Evolutionary conservation across 805 yeast species (phyloP).

Genomic region (Teunomyces cretensis): DNA sequence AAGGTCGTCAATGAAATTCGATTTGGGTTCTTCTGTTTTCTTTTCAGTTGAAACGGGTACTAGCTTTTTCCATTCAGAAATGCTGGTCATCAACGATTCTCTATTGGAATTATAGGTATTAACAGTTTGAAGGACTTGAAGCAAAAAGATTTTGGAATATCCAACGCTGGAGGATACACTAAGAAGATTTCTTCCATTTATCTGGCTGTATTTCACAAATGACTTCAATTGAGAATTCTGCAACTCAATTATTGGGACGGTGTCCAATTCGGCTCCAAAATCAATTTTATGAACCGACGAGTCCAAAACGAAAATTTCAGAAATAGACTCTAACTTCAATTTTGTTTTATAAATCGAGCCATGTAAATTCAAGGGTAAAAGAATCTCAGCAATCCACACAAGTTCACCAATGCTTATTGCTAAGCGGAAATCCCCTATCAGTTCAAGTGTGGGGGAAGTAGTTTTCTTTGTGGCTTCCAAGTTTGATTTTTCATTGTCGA

Average conservation of each 20-base stretch:
- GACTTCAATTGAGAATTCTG: slow-evolving; percentile 27
- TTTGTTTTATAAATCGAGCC: slow-evolving; percentile 18
- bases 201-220: slow-evolving; percentile 12
- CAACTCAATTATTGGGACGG: slow-evolving; percentile 18
- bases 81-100: slow-evolving; percentile 7
- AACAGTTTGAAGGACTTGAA: slow-evolving; percentile 20
- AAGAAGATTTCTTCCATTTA: slow-evolving; percentile 13
- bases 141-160: slow-evolving; percentile 28
- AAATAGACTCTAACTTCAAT: slow-evolving; percentile 13
- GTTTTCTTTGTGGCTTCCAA: neutral
- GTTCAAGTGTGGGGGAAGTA: neutral
- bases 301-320: slow-evolving; percentile 13
- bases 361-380: slow-evolving; percentile 17
- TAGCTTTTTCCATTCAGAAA: slow-evolving; percentile 9
- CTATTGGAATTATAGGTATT: slow-evolving; percentile 12
- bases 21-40: neutral
- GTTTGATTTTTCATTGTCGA: neutral
- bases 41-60: neutral
- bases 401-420: slow-evolving; percentile 19
- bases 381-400: slow-evolving; percentile 17
- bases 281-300: slow-evolving; percentile 20
- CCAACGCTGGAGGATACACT: slow-evolving; percentile 22
- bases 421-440: slow-evolving; percentile 10
- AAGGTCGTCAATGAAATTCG: slow-evolving; percentile 8
- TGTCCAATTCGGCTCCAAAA: slow-evolving; percentile 15